phyloP scores from a whole-genome alignment of 1,284 basidiomycete genomes.

The Trametes versicolor region DNA sequence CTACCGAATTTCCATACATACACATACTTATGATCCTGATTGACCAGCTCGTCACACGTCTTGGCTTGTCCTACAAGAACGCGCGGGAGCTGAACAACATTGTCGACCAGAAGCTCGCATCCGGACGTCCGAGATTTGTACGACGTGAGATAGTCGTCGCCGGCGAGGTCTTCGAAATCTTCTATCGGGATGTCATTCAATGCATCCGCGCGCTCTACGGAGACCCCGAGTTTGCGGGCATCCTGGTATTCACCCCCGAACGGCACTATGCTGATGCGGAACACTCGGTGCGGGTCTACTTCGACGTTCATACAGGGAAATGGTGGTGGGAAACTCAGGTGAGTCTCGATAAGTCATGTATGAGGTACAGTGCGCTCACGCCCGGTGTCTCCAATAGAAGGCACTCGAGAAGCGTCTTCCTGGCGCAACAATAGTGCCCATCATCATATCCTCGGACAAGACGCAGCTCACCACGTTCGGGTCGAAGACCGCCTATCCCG shows the following conservation, averaged over 20 bases:
- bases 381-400: background rate
- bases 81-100: constrained; percentile 43
- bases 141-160: constrained; percentile 34
- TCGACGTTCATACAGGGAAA: constrained; percentile 41
- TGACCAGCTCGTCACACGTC: constrained; percentile 31
- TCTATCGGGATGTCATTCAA: constrained; percentile 42
- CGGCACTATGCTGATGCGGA: constrained; percentile 42
- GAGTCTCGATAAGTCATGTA: constrained; percentile 9
- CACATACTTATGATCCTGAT: background rate
- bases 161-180: constrained; percentile 41
- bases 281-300: constrained; percentile 36
- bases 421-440: constrained; percentile 45
- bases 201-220: constrained; percentile 36
- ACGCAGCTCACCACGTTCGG: constrained; percentile 21
- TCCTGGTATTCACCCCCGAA: constrained; percentile 44
- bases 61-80: constrained; percentile 45
- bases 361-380: background rate
- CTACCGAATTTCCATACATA: background rate
- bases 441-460: constrained; percentile 51
- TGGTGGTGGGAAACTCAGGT: constrained; percentile 54
- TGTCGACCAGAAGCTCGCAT: constrained; percentile 43
- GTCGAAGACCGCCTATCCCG: constrained; percentile 51
- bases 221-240: constrained; percentile 24
- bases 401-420: background rate
- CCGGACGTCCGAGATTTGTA: constrained; percentile 37